A percentile compares a stretch with the other conserved stretches of the same genome.
Conservation (phyloP, 441 rosid genomes). For the Melastoma candidum region DNA sequence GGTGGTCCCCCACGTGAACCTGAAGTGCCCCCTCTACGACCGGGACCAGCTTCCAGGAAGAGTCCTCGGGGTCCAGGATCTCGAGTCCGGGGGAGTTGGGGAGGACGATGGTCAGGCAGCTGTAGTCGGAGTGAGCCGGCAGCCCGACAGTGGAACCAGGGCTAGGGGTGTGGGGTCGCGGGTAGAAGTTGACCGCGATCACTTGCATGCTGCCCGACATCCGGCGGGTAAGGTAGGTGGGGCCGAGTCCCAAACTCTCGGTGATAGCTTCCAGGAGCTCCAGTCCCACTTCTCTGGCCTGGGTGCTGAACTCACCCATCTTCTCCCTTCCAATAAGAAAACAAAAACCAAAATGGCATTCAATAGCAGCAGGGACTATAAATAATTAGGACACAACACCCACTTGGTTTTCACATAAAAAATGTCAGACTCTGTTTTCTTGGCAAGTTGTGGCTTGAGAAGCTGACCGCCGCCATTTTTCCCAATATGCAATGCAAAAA, state of each 20-base stretch:
- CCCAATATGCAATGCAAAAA: too few relatives aligned
- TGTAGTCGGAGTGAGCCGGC: constrained; percentile 63
- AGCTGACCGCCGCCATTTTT: too few relatives aligned
- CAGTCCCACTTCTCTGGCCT: constrained; percentile 30
- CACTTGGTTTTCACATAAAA: background rate
- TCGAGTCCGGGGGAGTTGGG: constrained; percentile 49
- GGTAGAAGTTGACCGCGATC: constrained; percentile 46
- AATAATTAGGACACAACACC: background rate
- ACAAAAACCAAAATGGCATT: background rate
- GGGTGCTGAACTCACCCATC: constrained; percentile 40
- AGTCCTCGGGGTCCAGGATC: constrained; percentile 28
- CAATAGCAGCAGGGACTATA: background rate
- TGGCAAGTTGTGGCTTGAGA: too few relatives aligned
- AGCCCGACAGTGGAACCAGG: constrained; percentile 37
- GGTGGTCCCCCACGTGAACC: constrained; percentile 58
- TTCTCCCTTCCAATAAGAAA: constrained; percentile 26
- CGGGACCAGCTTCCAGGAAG: constrained; percentile 39
- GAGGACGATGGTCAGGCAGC: constrained; percentile 44
- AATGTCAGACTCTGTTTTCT: too few relatives aligned
- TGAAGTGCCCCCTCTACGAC: constrained; percentile 39
- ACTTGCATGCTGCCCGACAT: constrained; percentile 54
- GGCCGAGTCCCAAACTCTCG: constrained; percentile 45
- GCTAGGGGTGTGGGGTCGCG: constrained; percentile 35
- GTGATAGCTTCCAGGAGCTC: constrained; percentile 39
- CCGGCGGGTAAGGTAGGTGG: constrained; percentile 24